These are phyloP conservation scores for Leccinum subtestaceum DNA, from an alignment of 768 basidiomycete species.

Conservation along the genomic window DNA sequence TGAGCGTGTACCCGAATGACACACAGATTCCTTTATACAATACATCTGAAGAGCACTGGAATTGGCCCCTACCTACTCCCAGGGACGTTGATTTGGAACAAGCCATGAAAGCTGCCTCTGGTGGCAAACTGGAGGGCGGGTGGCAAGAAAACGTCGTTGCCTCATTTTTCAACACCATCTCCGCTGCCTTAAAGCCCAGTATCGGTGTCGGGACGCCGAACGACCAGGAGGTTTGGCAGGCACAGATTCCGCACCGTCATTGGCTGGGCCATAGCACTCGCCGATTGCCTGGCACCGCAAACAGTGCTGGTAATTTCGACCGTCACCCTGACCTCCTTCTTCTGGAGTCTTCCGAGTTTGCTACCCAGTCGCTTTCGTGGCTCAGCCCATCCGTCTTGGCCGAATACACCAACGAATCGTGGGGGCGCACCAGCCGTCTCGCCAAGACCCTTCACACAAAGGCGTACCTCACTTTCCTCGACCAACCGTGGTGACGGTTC, in stretches of 20 bases:
- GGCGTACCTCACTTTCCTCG: not conserved
- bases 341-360: too few species aligned
- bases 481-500: not conserved
- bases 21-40: not conserved
- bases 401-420: not conserved
- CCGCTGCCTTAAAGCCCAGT: not conserved
- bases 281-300: too few species aligned
- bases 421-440: not conserved
- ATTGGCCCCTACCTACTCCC: not conserved
- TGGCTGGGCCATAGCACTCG: too few species aligned
- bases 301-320: too few species aligned
- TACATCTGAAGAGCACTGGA: not conserved
- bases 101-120: not conserved
- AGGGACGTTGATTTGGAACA: not conserved
- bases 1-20: not conserved
- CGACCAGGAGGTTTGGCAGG: not conserved
- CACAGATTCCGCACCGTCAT: too few species aligned
- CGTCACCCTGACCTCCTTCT: too few species aligned
- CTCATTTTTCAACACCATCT: not conserved
- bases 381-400: too few species aligned
- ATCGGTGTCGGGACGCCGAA: not conserved
- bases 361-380: too few species aligned
- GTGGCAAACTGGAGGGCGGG: not conserved
- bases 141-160: not conserved
- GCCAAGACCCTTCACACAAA: not conserved